These are phyloP conservation scores for Myrica gale DNA, from an alignment of 306 rosid species.

Conservation along the genomic window DNA sequence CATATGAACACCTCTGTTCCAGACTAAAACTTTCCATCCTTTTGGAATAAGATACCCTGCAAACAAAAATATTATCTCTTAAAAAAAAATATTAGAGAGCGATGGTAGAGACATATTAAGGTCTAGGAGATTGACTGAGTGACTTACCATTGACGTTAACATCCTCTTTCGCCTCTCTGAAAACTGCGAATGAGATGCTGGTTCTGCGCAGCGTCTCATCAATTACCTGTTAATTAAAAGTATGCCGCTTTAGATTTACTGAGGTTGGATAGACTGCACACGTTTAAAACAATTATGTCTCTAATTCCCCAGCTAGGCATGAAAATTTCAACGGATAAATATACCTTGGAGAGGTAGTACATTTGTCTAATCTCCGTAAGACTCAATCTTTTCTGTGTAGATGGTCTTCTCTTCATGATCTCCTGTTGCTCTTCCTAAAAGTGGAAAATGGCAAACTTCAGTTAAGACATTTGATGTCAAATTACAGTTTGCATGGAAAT, in stretches of 20 bases:
- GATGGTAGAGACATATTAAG: neutral
- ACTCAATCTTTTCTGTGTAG: slow-evolving; percentile 42
- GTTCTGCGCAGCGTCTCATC: slow-evolving; percentile 60
- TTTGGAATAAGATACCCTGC: slow-evolving; percentile 62
- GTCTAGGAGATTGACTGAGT: slow-evolving; percentile 8
- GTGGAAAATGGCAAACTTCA: neutral
- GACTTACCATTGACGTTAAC: slow-evolving; percentile 47
- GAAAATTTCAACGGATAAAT: neutral
- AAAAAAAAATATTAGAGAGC: neutral
- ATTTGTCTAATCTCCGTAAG: slow-evolving; percentile 56
- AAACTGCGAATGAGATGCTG: slow-evolving; percentile 48
- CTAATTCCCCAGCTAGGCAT: neutral
- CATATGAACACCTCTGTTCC: slow-evolving; percentile 72
- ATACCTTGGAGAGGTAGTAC: slow-evolving; percentile 60
- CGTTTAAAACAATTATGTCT: neutral
- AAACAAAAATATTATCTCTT: neutral
- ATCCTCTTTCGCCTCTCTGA: slow-evolving; percentile 55
- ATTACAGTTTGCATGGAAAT: too few species aligned
- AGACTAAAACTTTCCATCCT: slow-evolving; percentile 70
- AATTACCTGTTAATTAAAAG: slow-evolving; percentile 39
- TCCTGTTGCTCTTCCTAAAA: slow-evolving; percentile 64
- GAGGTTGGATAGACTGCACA: neutral
- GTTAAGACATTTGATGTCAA: neutral
- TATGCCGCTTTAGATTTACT: neutral
- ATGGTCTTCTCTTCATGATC: slow-evolving; percentile 43